Evolutionary conservation across 352 stramenopile species (phyloP), one percentile per base, ranked within the genome.

Genomic region (Globisporangium paddicum): DNA sequence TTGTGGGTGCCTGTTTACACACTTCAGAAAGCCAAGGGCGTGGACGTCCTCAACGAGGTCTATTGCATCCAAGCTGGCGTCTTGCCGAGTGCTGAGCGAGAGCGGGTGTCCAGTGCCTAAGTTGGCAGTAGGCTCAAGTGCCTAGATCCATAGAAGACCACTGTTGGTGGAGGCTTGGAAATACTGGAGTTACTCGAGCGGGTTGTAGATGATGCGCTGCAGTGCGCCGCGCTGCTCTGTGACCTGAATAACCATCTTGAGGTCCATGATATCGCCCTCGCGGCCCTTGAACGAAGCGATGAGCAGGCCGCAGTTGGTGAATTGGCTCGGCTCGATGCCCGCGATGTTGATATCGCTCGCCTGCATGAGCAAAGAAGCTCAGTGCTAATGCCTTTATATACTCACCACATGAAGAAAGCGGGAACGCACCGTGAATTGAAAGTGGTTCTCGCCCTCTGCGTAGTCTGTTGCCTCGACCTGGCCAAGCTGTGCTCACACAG

Each of bases 181-280:
- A 1, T 6, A 8, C 28, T 40, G n/a, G n/a, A n/a, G n/a, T 53
- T 87, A 95, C 73, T 96, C 83, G 42, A 96, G 62, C 11, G 87
- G 87, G 56, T 82, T 95, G 71, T 94, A 96, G 60, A 96, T 85
- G 66, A 95, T 96, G 34, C 87, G 71, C 61, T 93, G 85, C 2
- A 95, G 67, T 21, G 55, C 64, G 55, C 68, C 82, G 59, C 73
- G 71, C 67, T 93, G 83, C 54, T 91, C 70, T 8, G 83, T 93
- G 37, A 96, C 87, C 67, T 96, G 85, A 46, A 93, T 77, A 54
- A 96, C 87, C 83, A 95, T 93, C 61, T 95, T 95, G 42, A 96
- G 69, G 51, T 91, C 82, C 51, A 93, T 68, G 60, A 96, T 91
- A 25, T 88, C 77, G 50, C 80, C 82, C 16, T 80, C 68, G 25